Evolutionary conservation across 2,329 filamentous ascomycete species (phyloP).

Genomic region (Apiospora koreana): DNA sequence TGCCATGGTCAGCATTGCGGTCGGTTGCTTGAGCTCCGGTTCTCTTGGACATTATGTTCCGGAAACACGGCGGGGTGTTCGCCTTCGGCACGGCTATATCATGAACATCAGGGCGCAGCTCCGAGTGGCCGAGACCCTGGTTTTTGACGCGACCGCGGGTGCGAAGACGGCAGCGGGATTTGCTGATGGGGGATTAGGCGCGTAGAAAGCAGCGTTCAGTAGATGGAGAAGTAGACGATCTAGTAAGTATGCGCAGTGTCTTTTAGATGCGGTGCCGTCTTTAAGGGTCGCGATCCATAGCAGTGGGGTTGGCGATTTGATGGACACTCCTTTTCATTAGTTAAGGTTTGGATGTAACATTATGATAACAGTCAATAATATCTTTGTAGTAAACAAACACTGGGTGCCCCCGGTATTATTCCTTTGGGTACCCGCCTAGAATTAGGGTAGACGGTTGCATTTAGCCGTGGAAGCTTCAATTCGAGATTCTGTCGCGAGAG

Average conservation of each 20-base stretch:
- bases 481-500: too few relatives aligned
- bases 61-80: too few relatives aligned
- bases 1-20: background rate
- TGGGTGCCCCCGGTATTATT: background rate
- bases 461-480: too few relatives aligned
- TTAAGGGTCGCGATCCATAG: background rate
- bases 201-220: background rate
- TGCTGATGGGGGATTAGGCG: background rate
- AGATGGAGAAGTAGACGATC: background rate
- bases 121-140: constrained; percentile 9
- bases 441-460: background rate
- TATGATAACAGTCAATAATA: too few relatives aligned
- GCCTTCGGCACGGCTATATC: too few relatives aligned
- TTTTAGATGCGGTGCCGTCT: background rate
- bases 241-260: too few relatives aligned
- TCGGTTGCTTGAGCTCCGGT: constrained; percentile 11
- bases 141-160: background rate
- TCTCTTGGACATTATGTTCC: constrained; percentile 18
- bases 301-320: background rate
- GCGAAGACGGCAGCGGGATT: background rate
- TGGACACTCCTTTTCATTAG: background rate
- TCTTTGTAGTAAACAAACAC: background rate
- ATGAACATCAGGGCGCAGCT: constrained; percentile 1
- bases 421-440: background rate
- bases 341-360: too few relatives aligned